Conservation (phyloP, 306 rosid genomes). For the Gastrolobium villosum region DNA sequence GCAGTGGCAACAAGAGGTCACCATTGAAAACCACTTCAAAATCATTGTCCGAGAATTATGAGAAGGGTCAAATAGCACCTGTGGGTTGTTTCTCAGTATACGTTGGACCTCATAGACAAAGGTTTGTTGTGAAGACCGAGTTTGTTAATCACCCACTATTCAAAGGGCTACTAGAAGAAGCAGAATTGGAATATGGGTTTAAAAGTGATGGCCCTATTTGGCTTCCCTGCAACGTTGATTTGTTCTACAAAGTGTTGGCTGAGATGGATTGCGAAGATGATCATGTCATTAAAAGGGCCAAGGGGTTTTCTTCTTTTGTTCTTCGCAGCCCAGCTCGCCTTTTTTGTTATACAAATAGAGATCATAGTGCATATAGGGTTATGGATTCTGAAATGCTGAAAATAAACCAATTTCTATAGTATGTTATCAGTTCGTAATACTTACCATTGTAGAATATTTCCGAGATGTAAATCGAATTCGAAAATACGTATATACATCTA, state of each 20-base stretch:
- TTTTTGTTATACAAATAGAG: neutral
- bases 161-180: conserved; percentile 46
- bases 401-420: conserved; percentile 31
- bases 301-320: conserved; percentile 29
- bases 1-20: neutral
- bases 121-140: conserved; percentile 42
- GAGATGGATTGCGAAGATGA: conserved; percentile 58
- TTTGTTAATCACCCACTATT: conserved; percentile 47
- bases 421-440: neutral
- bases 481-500: neutral
- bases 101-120: conserved; percentile 49
- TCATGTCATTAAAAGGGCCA: neutral
- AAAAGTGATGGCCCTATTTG: conserved; percentile 54
- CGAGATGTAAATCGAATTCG: neutral
- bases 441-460: neutral
- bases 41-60: neutral
- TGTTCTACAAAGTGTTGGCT: conserved; percentile 67
- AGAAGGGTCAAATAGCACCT: neutral
- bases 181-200: conserved; percentile 48
- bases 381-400: conserved; percentile 41
- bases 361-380: conserved; percentile 38
- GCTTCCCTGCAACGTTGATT: conserved; percentile 78
- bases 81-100: conserved; percentile 45
- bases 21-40: conserved; percentile 5
- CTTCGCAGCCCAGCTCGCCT: conserved; percentile 43